These are phyloP conservation scores for Salix exigua DNA, from an alignment of 345 rosid genomes.

Conservation along the genomic window DNA sequence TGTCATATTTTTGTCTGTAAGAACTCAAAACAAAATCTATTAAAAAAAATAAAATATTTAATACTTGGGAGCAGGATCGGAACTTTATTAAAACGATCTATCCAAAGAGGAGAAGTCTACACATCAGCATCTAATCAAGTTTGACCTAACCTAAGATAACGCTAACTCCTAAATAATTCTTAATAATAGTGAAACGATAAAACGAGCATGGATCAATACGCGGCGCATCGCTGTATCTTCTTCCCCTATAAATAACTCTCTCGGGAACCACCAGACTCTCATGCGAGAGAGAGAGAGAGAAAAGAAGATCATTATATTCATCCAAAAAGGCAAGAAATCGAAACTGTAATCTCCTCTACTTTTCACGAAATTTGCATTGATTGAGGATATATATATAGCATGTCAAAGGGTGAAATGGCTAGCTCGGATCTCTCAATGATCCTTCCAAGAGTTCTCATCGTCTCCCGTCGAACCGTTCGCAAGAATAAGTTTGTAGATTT, in stretches of 20 bases:
- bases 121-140: background rate
- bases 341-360: background rate
- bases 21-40: too few species aligned
- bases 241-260: background rate
- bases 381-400: background rate
- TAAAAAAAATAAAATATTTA: too few species aligned
- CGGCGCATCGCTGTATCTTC: constrained; percentile 4
- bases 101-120: too few species aligned
- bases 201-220: background rate
- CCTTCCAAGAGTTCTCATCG: constrained; percentile 83
- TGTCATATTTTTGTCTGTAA: too few species aligned
- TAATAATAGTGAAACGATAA: background rate
- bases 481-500: constrained; percentile 89
- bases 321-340: background rate
- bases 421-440: constrained; percentile 50
- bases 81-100: too few species aligned
- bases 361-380: background rate
- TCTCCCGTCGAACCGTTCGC: constrained; percentile 77
- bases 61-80: too few species aligned
- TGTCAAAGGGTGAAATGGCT: constrained; percentile 6
- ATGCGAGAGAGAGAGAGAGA: background rate
- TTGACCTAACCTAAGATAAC: background rate
- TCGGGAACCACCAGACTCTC: background rate
- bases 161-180: background rate
- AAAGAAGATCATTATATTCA: background rate